Evolutionary conservation across 345 rosid genomes (phyloP), one percentile per base, ranked within the genome.

Genomic region (Arabidopsis suecica): DNA sequence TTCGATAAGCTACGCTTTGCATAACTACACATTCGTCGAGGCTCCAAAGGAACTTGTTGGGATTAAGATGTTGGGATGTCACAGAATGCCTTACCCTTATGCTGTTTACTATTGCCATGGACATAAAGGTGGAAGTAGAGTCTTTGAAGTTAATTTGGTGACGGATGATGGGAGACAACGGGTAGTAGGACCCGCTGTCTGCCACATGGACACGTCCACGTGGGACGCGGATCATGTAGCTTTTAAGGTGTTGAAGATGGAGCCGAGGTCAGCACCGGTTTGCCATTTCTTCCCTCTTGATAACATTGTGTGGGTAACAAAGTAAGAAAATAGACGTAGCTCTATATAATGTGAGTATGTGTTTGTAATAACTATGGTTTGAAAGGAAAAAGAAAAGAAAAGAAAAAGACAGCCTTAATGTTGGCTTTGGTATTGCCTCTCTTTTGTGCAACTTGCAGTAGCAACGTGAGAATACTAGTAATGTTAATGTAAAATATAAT

Each of bases 141-240:
- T 84, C 14, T 88, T 80, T 63, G 74, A 82, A 75, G 45, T 88
- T 49, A 68, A 68, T 3, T 28, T 89, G n/a, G 79, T 76, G 11
- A 79, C 83, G 3, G 93, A 85, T 6, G 73, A 82, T 78, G 89
- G 91, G 6, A 77, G 10, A 42, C 90, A 81, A 6, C 69, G 34
- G 9, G 84, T 89, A 3, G 71, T 85, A 12, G 92, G 93, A 32
- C 68, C 64, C 0, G 96, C 82, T 1, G 83, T 86, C 9, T 93
- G 97, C 44, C 98, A 91, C 76, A 86, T 88, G 96, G 89, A 93
- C 51, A 91, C 96, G 3, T 86, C 97, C 16, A 79, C 65, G 54
- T 91, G 97, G 98, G 72, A 84, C 55, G 45, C 4, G 5, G 84
- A 86, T 16, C 89, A 89, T 63, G 80, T 64, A n/a, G 84, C 94